Base-by-base conservation (phyloP, 805 yeast genomes). In the Wickerhamomyces sydowiorum region DNA sequence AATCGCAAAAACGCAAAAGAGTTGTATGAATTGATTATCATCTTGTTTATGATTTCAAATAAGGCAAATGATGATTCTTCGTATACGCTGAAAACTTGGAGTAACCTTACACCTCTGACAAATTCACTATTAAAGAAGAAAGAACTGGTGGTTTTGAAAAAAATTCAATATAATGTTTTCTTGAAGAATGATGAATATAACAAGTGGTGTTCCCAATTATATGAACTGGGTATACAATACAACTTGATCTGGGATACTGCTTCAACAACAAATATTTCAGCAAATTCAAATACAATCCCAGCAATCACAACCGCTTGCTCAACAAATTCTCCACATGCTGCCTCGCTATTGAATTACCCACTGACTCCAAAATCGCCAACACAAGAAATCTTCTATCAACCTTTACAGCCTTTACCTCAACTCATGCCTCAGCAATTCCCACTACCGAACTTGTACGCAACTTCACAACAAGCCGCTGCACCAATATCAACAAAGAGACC, bases 41-140 rank as follows among this genome's bases (percentile, higher is more conserved):
- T 51, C 9, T 45, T 60, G 15, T 42, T 59, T 43, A 58, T 60
- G 59, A 37, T 51, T 67, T 54, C 61, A 58, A 73, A 74, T 54
- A 74, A 74, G 53, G 58, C 69, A 19, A 63, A 58, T 44, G 75
- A 74, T 51, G 80, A 74, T 48, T 75, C 70, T 39, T 66, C 72
- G 33, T 74, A 72, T 46, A 72, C 78, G 2, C 59, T 71, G 49
- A 72, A 72, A 47, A 74, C 79, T 7, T 74, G 80, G 80, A 58
- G 55, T 17, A 53, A 51, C 41, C 37, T 60, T 9, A 54, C 65
- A 5, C 44, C 50, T 3, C 35, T 56, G 14, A 37, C 45, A 1
- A 38, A 44, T 2, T 24, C 47, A 1, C 13, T 21, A n/a, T 32
- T 56, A 7, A 53, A 49, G 20, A 38, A 31, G 5, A 42, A 39